These are phyloP conservation scores for Chloris gayana DNA, from an alignment of 176 grass and related monocot genomes.

Conservation along the genomic window DNA sequence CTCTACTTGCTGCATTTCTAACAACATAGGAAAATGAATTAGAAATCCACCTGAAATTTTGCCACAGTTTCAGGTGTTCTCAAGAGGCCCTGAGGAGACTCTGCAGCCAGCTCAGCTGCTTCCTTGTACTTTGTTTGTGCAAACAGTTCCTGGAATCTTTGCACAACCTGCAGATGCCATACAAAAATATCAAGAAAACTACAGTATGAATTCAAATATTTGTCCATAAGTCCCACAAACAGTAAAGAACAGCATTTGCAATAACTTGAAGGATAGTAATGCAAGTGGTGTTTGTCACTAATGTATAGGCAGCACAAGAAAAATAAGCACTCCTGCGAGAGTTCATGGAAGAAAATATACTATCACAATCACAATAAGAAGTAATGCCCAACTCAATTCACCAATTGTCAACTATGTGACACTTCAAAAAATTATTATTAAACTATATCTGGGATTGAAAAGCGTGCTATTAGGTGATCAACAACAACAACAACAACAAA, in stretches of 20 bases:
- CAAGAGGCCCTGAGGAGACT: conserved; percentile 88
- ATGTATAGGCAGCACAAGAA: background rate
- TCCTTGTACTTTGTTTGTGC: conserved; percentile 97
- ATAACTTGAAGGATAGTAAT: background rate
- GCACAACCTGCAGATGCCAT: conserved; percentile 73
- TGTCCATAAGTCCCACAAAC: background rate
- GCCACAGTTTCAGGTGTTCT: conserved; percentile 92
- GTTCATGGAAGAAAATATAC: background rate
- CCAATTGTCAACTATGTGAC: background rate
- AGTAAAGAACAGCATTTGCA: background rate
- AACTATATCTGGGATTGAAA: background rate
- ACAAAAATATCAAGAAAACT: conserved; percentile 18
- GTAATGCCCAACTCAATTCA: background rate
- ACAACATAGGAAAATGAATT: conserved; percentile 3
- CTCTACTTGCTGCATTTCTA: too few species aligned
- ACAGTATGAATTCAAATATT: background rate
- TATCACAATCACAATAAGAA: conserved; percentile 10
- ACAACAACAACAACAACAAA: too few species aligned
- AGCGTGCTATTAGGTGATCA: background rate
- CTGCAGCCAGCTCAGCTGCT: conserved; percentile 95
- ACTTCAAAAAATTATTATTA: background rate
- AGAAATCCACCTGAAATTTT: conserved; percentile 81
- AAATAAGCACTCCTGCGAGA: background rate
- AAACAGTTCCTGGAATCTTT: conserved; percentile 94
- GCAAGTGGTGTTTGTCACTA: background rate